Evolutionary conservation across 805 yeast genomes (phyloP).

Genomic region (Wickerhamomyces queroliae): DNA sequence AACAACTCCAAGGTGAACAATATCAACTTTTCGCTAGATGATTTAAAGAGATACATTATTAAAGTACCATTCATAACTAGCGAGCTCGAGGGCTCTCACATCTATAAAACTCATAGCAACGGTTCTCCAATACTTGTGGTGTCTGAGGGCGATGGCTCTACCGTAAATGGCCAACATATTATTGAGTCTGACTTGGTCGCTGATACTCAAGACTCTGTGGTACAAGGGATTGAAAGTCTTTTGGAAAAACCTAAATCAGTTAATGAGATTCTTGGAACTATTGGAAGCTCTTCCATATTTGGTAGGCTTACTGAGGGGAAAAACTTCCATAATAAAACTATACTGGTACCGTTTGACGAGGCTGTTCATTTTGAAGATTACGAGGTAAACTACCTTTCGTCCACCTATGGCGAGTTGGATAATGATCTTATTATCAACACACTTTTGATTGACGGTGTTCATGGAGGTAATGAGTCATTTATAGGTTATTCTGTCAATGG

Average conservation of each 20-base stretch:
- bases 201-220: constrained; percentile 54
- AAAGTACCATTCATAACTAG: constrained; percentile 24
- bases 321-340: constrained; percentile 30
- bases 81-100: constrained; percentile 23
- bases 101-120: constrained; percentile 12
- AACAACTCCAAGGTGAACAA: background rate
- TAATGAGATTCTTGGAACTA: constrained; percentile 28
- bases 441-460: constrained; percentile 33
- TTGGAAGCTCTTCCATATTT: background rate
- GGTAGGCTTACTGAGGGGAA: background rate
- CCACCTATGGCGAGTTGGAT: constrained; percentile 26
- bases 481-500: constrained; percentile 22
- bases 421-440: constrained; percentile 23
- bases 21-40: constrained; percentile 1
- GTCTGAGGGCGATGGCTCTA: constrained; percentile 8
- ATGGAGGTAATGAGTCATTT: constrained; percentile 34
- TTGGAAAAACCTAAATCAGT: constrained; percentile 31
- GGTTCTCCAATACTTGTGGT: constrained; percentile 26
- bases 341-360: constrained; percentile 41
- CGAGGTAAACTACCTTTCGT: constrained; percentile 38
- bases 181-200: constrained; percentile 56
- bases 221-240: constrained; percentile 55
- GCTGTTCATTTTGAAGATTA: constrained; percentile 32
- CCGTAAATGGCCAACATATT: constrained; percentile 41
- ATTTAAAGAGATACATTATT: constrained; percentile 29